Base-by-base conservation (phyloP, 2,329 filamentous ascomycete species). In the Curvularia spicifera region DNA sequence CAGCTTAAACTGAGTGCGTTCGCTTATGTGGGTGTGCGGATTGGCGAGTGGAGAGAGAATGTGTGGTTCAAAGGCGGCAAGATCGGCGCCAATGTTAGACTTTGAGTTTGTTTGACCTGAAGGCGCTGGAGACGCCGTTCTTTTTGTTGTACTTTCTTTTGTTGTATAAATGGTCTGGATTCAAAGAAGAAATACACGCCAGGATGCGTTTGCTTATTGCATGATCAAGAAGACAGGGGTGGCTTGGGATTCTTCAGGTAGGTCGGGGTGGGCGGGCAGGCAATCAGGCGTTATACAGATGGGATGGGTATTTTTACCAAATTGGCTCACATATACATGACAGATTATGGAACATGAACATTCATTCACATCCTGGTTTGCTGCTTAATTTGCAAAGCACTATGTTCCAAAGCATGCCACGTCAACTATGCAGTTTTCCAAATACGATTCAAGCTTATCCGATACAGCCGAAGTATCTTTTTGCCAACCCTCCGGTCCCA, bases 1-100 rank as follows among this genome's bases (percentile, higher is more conserved):
- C 83, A 82, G 24, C 76, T 98, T 65, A 90, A 90, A 76, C 78
- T 98, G 59, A 90, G 93, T 76, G 91, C 93, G 1, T 82, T 83
- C 67, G 95, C 93, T 1, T 82, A 87, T 42, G 90, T 97, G 1
- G 88, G 87, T 0, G 81, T 98, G 5, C 83, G 86, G 66, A 79
- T 98, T 56, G 91, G 90, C 8, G 79, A 85, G 68, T 98, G 91
- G 87, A 84, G 82, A 51, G 88, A 95, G 75, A 63, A 59, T 26
- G 77, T 98, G 24, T 78, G 76, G 80, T 82, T 76, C 63, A 56
- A 73, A 59, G 81, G 79, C 1, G 70, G 73, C 7, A 76, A 78
- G 24, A 79, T 83, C 66, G 81, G 81, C n/a, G 81, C 80, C 18
- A 76, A 75, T 62, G 77, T 83, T 28, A 71, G 80, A 61, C 64